These are phyloP conservation scores for Oxalis stricta DNA, from an alignment of 441 rosid genomes.

Conservation along the genomic window DNA sequence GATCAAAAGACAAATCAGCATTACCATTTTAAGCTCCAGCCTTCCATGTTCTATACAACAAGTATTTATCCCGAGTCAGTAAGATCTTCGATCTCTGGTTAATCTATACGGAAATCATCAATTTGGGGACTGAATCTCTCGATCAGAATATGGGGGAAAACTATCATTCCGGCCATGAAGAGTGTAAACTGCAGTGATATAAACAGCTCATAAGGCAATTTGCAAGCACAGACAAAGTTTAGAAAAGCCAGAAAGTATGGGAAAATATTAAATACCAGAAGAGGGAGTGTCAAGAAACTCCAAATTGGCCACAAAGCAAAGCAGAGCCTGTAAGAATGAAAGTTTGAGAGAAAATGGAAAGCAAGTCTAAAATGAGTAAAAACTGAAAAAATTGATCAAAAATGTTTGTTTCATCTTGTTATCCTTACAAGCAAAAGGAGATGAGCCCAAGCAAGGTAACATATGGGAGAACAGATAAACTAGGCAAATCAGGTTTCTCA, in stretches of 20 bases:
- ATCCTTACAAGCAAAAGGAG: slow-evolving; percentile 91
- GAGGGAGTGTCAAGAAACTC: slow-evolving; percentile 92
- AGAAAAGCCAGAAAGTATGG: background rate
- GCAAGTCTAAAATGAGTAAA: slow-evolving; percentile 4
- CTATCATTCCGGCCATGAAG: slow-evolving; percentile 86
- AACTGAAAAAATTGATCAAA: slow-evolving; percentile 6
- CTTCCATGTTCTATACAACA: slow-evolving; percentile 9
- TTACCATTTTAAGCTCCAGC: background rate
- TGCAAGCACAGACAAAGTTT: background rate
- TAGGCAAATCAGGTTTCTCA: slow-evolving; percentile 77
- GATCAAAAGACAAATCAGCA: too few relatives aligned
- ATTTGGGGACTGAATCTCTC: slow-evolving; percentile 56
- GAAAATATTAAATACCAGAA: slow-evolving; percentile 38
- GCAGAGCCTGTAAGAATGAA: slow-evolving; percentile 38
- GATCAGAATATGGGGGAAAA: slow-evolving; percentile 64
- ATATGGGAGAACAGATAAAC: slow-evolving; percentile 69
- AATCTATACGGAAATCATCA: slow-evolving; percentile 67
- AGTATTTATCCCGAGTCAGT: slow-evolving; percentile 18
- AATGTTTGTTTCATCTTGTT: slow-evolving; percentile 2
- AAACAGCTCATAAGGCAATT: slow-evolving; percentile 13
- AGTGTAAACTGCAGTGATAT: slow-evolving; percentile 70
- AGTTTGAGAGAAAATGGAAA: slow-evolving; percentile 11
- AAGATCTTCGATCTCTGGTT: slow-evolving; percentile 13
- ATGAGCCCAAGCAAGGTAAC: slow-evolving; percentile 70
- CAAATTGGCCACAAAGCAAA: slow-evolving; percentile 93